These are phyloP conservation scores for Hyaloscypha hepaticicola DNA, from an alignment of 495 filamentous ascomycete species.

Conservation along the genomic window DNA sequence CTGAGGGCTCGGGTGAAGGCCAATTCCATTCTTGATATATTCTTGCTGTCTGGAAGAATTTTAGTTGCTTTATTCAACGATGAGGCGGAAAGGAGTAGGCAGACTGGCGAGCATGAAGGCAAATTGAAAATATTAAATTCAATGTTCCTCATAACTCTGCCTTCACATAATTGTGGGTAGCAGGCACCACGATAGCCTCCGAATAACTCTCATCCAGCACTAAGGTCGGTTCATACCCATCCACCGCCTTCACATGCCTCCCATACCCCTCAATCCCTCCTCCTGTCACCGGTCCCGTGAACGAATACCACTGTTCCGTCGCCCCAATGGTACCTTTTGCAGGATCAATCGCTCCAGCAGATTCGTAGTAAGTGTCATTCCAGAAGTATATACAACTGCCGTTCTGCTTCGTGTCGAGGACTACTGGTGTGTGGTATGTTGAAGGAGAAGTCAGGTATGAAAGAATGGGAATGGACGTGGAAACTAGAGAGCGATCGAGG, in stretches of 20 bases:
- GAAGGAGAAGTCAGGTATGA: conserved; percentile 11
- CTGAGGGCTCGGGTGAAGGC: too few species aligned
- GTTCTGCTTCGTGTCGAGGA: conserved; percentile 11
- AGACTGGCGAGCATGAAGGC: too few species aligned
- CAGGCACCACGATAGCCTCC: conserved; percentile 9
- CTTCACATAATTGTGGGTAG: too few species aligned
- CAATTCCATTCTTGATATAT: too few species aligned
- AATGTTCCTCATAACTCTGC: too few species aligned
- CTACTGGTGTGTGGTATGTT: neutral
- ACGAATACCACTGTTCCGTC: conserved; percentile 22
- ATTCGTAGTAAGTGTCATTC: conserved; percentile 21
- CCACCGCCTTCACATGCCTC: conserved; percentile 21
- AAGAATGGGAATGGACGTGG: conserved; percentile 13
- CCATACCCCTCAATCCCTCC: conserved; percentile 8
- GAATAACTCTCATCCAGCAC: conserved; percentile 14
- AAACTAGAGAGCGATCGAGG: conserved; percentile 9
- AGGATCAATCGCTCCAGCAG: conserved; percentile 20
- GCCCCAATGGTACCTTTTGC: conserved; percentile 10
- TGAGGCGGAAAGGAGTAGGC: too few species aligned
- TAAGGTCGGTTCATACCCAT: conserved; percentile 19
- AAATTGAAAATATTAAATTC: too few species aligned
- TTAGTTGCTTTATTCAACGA: too few species aligned
- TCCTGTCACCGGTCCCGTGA: neutral
- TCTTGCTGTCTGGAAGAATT: too few species aligned
- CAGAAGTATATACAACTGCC: conserved; percentile 16